Conservation (phyloP, 495 filamentous ascomycete species). For the Talaromyces ruber region DNA sequence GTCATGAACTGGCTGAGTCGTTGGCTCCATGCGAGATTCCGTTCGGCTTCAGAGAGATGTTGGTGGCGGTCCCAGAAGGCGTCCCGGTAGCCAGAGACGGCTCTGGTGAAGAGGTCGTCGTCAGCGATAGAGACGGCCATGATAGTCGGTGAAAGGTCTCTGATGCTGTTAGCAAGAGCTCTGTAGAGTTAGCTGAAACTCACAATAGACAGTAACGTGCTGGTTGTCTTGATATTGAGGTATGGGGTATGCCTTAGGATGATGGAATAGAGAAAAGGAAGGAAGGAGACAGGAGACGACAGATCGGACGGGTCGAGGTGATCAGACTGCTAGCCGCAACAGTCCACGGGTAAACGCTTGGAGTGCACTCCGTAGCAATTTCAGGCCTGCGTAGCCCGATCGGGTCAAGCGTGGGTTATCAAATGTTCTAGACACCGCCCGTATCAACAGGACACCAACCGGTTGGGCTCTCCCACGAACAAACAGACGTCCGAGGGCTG, state of each 20-base stretch:
- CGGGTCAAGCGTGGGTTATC: background rate
- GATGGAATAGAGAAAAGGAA: background rate
- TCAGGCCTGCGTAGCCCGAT: background rate
- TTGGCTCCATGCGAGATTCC: constrained; percentile 35
- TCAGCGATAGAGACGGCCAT: constrained; percentile 34
- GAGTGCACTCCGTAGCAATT: background rate
- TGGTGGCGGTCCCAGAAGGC: constrained; percentile 36
- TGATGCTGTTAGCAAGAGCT: background rate
- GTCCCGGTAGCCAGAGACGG: constrained; percentile 38
- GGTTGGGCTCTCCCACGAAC: background rate
- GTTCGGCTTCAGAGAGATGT: constrained; percentile 36
- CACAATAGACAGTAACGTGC: background rate
- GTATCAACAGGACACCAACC: background rate
- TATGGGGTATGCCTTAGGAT: background rate
- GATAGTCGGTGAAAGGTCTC: background rate
- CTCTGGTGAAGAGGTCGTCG: constrained; percentile 36
- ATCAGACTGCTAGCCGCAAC: background rate
- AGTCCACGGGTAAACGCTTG: background rate
- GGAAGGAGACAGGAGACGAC: constrained; percentile 6
- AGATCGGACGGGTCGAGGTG: background rate
- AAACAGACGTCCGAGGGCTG: background rate
- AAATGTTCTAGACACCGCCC: background rate
- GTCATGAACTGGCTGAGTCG: constrained; percentile 32
- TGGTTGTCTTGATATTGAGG: background rate
- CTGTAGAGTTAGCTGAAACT: background rate